Base-by-base conservation (phyloP, 257 asterid genomes). In the Solanum arcanum region DNA sequence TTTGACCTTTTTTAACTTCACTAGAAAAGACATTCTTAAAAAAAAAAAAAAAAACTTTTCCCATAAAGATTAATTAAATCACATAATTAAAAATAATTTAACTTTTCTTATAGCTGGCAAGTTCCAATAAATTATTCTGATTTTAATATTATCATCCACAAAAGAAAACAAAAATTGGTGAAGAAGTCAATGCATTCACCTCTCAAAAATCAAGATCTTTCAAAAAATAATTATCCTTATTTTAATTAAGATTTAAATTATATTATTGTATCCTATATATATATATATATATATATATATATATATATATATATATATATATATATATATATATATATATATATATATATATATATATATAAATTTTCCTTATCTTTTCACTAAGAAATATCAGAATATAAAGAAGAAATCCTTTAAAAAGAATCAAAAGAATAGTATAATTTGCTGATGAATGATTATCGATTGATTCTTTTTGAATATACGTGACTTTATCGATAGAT, bases 181-280 rank as follows among this genome's bases (percentile, higher is more conserved):
- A 80, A 47, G 27, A 80, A 80, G 85, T 80, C 85, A 47, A 80
- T 80, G 68, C 85, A 47, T 80, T 47, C 85, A 47, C 29, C 29
- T 80, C 8, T 80, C 69, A 80, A 47, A 42, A 80, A 80, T 80
- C 84, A 80, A 80, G 41, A 78, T 78, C 10, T 78, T 39, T 15
- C 35, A 20, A 4, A 18, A 18, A 56, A 20, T 1, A 18, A 0
- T 56, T 18, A 70, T 70, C 3, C 25, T 70, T 70, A 70, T 33
- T 69, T 69, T 72, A 35, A 35, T 73, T 9, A 73, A 1, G 47
- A 72, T 72, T 5, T 20, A 23, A 35, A 33, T 18, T 72, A 18
- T 73, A 18, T 9, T 73, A 18, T 9, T 72, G 18, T 35, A 33
- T 2, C 9, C 12, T 18, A 18, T 16, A 31, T 7, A 29, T 29